Evolutionary conservation across 2,329 filamentous ascomycete genomes (phyloP).

Genomic region (Alternaria infectoria): DNA sequence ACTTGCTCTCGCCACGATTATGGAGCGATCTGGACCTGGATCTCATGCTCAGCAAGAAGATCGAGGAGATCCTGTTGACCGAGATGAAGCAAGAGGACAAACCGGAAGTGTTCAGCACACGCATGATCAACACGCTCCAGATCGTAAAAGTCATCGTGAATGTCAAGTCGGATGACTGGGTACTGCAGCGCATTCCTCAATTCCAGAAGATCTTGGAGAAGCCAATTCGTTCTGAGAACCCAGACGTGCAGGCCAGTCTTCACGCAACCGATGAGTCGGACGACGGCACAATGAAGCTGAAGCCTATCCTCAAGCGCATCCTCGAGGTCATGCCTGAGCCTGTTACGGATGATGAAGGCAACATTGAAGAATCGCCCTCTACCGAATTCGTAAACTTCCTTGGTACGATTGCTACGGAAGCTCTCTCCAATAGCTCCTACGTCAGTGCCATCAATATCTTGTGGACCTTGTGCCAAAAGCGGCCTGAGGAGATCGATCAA

Average conservation of each 20-base stretch:
- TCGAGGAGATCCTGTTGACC: slow-evolving; percentile 80
- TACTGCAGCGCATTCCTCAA: slow-evolving; percentile 74
- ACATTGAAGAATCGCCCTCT: slow-evolving; percentile 75
- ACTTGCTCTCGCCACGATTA: slow-evolving; percentile 82
- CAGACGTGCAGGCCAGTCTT: slow-evolving; percentile 91
- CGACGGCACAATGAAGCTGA: slow-evolving; percentile 64
- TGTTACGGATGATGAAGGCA: slow-evolving; percentile 82
- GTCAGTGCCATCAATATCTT: slow-evolving; percentile 90
- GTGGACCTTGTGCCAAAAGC: slow-evolving; percentile 87
- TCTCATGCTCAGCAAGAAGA: slow-evolving; percentile 81
- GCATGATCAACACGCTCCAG: slow-evolving; percentile 92
- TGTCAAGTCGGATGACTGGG: slow-evolving; percentile 88
- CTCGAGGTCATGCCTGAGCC: slow-evolving; percentile 84
- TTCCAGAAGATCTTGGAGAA: slow-evolving; percentile 92
- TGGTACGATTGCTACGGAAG: slow-evolving; percentile 85
- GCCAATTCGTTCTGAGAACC: slow-evolving; percentile 82
- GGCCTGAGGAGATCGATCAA: slow-evolving; percentile 84
- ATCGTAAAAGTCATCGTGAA: slow-evolving; percentile 89
- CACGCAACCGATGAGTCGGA: slow-evolving; percentile 77
- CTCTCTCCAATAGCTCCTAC: slow-evolving; percentile 79
- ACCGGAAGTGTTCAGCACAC: slow-evolving; percentile 76
- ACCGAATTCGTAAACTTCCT: slow-evolving; percentile 88
- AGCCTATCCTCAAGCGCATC: slow-evolving; percentile 79
- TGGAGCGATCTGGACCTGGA: slow-evolving; percentile 95
- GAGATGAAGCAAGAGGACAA: slow-evolving; percentile 64